These are phyloP conservation scores for Lyophyllum decastes DNA, from an alignment of 768 basidiomycete genomes.

Conservation along the genomic window DNA sequence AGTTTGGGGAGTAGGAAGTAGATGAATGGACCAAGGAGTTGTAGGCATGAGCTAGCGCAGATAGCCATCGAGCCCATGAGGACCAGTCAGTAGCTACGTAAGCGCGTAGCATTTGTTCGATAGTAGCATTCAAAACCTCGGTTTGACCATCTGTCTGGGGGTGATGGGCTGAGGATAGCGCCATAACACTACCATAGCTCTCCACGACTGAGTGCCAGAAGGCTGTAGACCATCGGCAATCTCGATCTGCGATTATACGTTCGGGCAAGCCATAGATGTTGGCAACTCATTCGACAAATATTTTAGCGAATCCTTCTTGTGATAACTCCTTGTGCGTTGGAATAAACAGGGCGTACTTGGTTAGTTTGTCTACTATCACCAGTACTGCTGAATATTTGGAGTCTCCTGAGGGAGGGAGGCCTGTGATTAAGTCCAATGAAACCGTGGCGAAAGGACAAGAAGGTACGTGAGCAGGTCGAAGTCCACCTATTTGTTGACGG, in stretches of 20 bases:
- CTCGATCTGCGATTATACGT: neutral
- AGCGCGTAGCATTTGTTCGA: conserved; percentile 23
- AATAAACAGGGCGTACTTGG: neutral
- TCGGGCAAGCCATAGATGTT: neutral
- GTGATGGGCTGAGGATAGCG: conserved; percentile 14
- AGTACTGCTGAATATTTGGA: neutral
- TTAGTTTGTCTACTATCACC: neutral
- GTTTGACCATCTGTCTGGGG: conserved; percentile 40
- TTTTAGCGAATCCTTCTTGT: neutral
- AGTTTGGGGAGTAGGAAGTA: conserved; percentile 25
- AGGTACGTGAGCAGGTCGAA: neutral
- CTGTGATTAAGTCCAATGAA: neutral
- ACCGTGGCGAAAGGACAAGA: neutral
- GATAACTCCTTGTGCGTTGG: neutral
- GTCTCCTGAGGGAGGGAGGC: neutral
- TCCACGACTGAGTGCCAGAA: conserved; percentile 10
- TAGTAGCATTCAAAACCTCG: conserved; percentile 1
- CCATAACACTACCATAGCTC: neutral
- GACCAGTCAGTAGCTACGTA: conserved; percentile 24
- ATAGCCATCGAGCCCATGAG: conserved; percentile 27
- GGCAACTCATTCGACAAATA: neutral
- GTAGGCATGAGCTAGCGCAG: conserved; percentile 28
- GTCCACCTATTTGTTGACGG: neutral
- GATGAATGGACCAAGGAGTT: conserved; percentile 27
- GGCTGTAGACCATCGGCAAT: neutral